Base-by-base conservation (phyloP, 352 stramenopile species). In the Globisporangium alternatum region DNA sequence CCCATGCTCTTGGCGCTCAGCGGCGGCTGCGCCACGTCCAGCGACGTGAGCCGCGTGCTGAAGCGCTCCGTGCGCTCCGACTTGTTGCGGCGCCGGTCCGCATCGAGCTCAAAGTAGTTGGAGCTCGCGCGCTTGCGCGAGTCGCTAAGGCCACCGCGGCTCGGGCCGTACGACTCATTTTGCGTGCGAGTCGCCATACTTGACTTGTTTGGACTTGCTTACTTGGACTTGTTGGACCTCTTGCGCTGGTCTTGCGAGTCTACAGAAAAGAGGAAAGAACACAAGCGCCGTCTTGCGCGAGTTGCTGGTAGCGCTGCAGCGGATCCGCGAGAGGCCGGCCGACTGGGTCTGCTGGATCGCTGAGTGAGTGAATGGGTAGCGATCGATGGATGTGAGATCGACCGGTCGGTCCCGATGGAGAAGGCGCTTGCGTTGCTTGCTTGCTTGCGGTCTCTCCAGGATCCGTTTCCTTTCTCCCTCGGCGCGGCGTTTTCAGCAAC, bases 51-150 rank as follows among this genome's bases (percentile, higher is more conserved):
- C 0, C 81, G 76, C 54, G 64, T 54, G 49, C 77, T 86, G 51
- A 91, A 83, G 55, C 79, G 77, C 67, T 86, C 83, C 9, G 70
- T 81, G 47, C 77, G 81, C 44, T 87, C 80, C 59, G 83, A 91
- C 67, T 85, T 81, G 76, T 86, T 91, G 49, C 84, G 81, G 6
- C 82, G 80, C 5, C 83, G 72, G 44, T 92, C 83, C 6, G 83
- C 83, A 39, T 92, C 82, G 43, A 92, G 69, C 63, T 92, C 83
- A 67, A 92, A 92, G 76, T 92, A 92, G 67, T 92, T 92, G 45
- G 83, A 92, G 72, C 78, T 92, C 45, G 83, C 83, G 61, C 83
- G 81, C 12, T 77, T 75, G 25, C 82, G 83, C 30, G 69, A 71
- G 5, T 68, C 61, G 48, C 54, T 56, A 5, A 41, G 17, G 9